A percentile compares a stretch with the other conserved stretches of the same genome.
Evolutionary conservation across 169 alveolate genomes (phyloP).

Genomic region (Eimeria maxima): DNA sequence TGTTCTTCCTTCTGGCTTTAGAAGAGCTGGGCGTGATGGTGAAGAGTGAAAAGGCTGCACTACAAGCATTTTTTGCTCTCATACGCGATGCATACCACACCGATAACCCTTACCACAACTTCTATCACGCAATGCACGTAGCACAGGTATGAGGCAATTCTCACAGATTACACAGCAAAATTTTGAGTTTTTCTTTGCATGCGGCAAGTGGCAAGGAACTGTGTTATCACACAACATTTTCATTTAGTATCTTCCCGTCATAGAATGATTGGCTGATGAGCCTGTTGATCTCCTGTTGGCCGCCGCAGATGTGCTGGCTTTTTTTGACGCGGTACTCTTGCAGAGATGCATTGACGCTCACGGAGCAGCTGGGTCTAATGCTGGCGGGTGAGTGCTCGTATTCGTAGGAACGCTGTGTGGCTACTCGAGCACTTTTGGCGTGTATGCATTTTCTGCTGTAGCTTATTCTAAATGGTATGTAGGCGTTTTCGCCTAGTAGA

Average conservation of each 20-base stretch:
- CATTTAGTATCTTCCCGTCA: too few species aligned
- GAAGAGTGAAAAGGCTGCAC: constrained; percentile 49
- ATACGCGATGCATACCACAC: constrained; percentile 84
- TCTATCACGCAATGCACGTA: constrained; percentile 84
- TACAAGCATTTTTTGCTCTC: constrained; percentile 65
- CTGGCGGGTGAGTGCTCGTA: constrained; percentile 75
- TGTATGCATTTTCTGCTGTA: background rate
- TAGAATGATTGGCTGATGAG: background rate
- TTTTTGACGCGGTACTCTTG: constrained; percentile 79
- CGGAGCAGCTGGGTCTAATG: constrained; percentile 80
- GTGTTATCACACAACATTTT: background rate
- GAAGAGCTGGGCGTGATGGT: constrained; percentile 78
- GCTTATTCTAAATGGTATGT: background rate
- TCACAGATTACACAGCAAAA: background rate
- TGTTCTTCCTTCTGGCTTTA: constrained; percentile 76
- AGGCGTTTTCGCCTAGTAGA: background rate
- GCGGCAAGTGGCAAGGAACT: background rate
- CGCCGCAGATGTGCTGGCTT: constrained; percentile 83
- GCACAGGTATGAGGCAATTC: constrained; percentile 56
- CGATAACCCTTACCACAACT: constrained; percentile 85
- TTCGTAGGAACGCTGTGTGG: too few species aligned
- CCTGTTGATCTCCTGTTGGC: background rate
- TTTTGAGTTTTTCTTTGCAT: background rate
- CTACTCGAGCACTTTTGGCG: background rate
- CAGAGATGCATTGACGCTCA: constrained; percentile 61